These are phyloP conservation scores for Paramyrothecium sp. DNA, from an alignment of 2,329 filamentous ascomycete genomes.

Conservation along the genomic window DNA sequence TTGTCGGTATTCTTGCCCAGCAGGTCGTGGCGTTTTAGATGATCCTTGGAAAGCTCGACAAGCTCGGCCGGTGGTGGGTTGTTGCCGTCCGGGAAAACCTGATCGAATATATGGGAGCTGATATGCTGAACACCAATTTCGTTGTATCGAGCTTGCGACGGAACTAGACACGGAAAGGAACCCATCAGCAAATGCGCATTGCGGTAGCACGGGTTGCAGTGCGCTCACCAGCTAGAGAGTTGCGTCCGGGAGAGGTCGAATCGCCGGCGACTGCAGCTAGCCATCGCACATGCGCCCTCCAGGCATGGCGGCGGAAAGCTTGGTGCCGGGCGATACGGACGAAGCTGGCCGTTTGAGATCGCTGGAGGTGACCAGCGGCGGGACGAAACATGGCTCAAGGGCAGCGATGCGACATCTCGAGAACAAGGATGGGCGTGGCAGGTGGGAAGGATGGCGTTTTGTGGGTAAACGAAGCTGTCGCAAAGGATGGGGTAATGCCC, in stretches of 20 bases:
- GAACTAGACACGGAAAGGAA: conserved; percentile 28
- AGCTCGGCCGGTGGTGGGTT: conserved; percentile 66
- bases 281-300: conserved; percentile 40
- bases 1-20: conserved; percentile 87
- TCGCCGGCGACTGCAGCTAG: conserved; percentile 34
- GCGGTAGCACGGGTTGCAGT: not conserved
- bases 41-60: conserved; percentile 76
- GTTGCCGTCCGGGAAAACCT: conserved; percentile 68
- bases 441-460: conserved; percentile 8
- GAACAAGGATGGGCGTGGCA: conserved; percentile 3
- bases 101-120: conserved; percentile 76
- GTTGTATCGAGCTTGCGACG: conserved; percentile 71
- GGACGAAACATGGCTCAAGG: conserved; percentile 27
- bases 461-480: conserved; percentile 2
- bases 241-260: conserved; percentile 11
- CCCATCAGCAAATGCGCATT: not conserved
- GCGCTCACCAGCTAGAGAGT: conserved; percentile 40
- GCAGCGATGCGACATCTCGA: conserved; percentile 21
- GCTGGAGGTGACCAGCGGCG: conserved; percentile 34
- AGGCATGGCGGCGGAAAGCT: conserved; percentile 34
- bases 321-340: conserved; percentile 50
- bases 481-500: not conserved
- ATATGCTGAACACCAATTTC: conserved; percentile 94
- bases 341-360: conserved; percentile 44
- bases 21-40: conserved; percentile 81